These are phyloP conservation scores for Endocalyx cinctus DNA, from an alignment of 2,329 filamentous ascomycete genomes.

Conservation along the genomic window DNA sequence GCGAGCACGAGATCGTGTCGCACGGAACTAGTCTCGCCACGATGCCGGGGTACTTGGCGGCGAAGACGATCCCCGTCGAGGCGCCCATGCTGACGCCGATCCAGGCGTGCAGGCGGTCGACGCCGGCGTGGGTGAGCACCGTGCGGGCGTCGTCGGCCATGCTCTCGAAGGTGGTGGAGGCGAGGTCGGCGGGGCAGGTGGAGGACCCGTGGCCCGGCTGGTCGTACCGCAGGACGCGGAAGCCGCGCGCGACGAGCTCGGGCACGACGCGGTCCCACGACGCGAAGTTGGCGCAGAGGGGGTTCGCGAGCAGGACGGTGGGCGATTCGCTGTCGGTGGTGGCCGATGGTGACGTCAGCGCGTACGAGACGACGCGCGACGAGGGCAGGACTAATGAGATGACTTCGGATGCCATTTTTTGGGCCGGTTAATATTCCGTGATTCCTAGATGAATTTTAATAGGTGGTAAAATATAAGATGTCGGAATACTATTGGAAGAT, in stretches of 20 bases:
- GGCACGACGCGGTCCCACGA: conserved; percentile 37
- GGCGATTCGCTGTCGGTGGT: too few relatives aligned
- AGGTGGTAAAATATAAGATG: too few relatives aligned
- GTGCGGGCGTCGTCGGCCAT: conserved; percentile 33
- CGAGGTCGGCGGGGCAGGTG: conserved; percentile 25
- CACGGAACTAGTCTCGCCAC: conserved; percentile 34
- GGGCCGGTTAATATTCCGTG: too few relatives aligned
- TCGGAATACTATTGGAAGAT: too few relatives aligned
- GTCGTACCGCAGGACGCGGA: conserved; percentile 38
- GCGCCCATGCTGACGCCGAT: conserved; percentile 43
- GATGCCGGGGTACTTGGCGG: conserved; percentile 31
- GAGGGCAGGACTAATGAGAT: too few relatives aligned
- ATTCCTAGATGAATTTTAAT: too few relatives aligned
- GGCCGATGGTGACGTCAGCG: too few relatives aligned
- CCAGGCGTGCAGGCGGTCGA: conserved; percentile 33
- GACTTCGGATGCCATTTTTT: too few relatives aligned
- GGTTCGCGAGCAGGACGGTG: conserved; percentile 36
- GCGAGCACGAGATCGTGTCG: conserved; percentile 36
- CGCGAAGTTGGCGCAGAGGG: conserved; percentile 30
- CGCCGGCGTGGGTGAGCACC: conserved; percentile 28
- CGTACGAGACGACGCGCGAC: too few relatives aligned
- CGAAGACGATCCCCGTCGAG: conserved; percentile 34
- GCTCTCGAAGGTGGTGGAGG: conserved; percentile 32
- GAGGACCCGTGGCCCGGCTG: conserved; percentile 39
- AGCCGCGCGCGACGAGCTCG: conserved; percentile 29